Conservation (phyloP, 1,284 basidiomycete species). For the Cronartium ribicola region DNA sequence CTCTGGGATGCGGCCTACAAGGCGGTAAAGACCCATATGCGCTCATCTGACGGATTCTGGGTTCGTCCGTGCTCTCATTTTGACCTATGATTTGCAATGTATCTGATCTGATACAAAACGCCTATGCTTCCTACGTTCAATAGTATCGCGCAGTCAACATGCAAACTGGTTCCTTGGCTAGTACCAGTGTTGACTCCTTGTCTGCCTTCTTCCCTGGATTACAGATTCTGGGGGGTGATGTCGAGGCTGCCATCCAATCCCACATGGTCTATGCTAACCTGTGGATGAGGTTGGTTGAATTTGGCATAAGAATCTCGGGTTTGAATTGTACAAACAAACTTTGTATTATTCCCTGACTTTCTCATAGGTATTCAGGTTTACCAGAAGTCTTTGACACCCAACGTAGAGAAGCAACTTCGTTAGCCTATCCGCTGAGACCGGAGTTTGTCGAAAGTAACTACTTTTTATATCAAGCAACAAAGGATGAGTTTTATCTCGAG, state of each 20-base stretch:
- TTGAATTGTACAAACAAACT: background rate
- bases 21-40: slow-evolving; percentile 76
- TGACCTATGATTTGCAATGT: slow-evolving; percentile 4
- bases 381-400: slow-evolving; percentile 40
- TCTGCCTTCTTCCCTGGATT: slow-evolving; percentile 83
- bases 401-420: slow-evolving; percentile 18
- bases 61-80: slow-evolving; percentile 55
- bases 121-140: slow-evolving; percentile 47
- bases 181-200: slow-evolving; percentile 71
- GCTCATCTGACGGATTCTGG: slow-evolving; percentile 78
- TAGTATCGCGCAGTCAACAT: slow-evolving; percentile 78
- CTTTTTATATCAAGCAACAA: slow-evolving; percentile 85
- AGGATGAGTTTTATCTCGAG: slow-evolving; percentile 82
- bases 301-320: background rate
- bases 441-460: slow-evolving; percentile 92
- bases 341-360: background rate
- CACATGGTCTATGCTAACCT: slow-evolving; percentile 66
- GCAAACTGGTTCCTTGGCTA: slow-evolving; percentile 66
- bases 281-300: slow-evolving; percentile 20
- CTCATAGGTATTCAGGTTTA: slow-evolving; percentile 36
- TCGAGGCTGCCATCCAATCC: slow-evolving; percentile 78
- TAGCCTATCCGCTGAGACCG: slow-evolving; percentile 50
- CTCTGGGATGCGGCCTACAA: slow-evolving; percentile 84
- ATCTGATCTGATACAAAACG: slow-evolving; percentile 49
- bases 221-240: slow-evolving; percentile 81